Percentiles rank a stretch among this genome's conserved stretches.
Evolutionary conservation across 345 rosid species (phyloP).

Genomic region (Arabis alpina): DNA sequence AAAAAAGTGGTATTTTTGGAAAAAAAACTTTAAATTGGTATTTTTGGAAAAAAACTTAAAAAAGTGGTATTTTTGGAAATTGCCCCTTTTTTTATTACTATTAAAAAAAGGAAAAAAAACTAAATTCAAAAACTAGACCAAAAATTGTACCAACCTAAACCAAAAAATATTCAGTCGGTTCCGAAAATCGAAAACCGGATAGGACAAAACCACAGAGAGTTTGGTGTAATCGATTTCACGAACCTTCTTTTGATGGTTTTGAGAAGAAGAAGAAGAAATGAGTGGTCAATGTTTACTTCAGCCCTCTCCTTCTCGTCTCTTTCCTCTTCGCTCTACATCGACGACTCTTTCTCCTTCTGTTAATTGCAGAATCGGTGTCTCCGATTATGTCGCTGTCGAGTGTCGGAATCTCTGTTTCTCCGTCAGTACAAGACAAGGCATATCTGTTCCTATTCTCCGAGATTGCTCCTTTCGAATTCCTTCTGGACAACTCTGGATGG

Average conservation of each 20-base stretch:
- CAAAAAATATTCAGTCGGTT: too few species aligned
- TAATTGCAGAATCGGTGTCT: slow-evolving; percentile 48
- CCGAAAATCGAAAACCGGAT: too few species aligned
- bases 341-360: slow-evolving; percentile 24
- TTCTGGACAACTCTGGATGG: slow-evolving; percentile 88
- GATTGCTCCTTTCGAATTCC: slow-evolving; percentile 80
- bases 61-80: too few species aligned
- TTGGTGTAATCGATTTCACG: slow-evolving; percentile 8
- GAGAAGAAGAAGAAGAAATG: slow-evolving; percentile 44
- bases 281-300: slow-evolving; percentile 36
- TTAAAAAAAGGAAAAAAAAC: too few species aligned
- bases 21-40: too few species aligned
- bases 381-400: slow-evolving; percentile 54
- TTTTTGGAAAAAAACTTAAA: too few species aligned
- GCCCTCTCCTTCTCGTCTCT: slow-evolving; percentile 38
- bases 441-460: slow-evolving; percentile 61
- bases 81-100: too few species aligned
- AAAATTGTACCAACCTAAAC: too few species aligned
- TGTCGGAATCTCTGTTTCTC: slow-evolving; percentile 73
- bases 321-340: slow-evolving; percentile 47
- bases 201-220: too few species aligned
- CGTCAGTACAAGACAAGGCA: slow-evolving; percentile 58
- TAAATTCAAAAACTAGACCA: too few species aligned
- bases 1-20: too few species aligned
- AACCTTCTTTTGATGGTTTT: neutral